Conservation (phyloP, 352 stramenopile species). For the Phytophthora vignae region DNA sequence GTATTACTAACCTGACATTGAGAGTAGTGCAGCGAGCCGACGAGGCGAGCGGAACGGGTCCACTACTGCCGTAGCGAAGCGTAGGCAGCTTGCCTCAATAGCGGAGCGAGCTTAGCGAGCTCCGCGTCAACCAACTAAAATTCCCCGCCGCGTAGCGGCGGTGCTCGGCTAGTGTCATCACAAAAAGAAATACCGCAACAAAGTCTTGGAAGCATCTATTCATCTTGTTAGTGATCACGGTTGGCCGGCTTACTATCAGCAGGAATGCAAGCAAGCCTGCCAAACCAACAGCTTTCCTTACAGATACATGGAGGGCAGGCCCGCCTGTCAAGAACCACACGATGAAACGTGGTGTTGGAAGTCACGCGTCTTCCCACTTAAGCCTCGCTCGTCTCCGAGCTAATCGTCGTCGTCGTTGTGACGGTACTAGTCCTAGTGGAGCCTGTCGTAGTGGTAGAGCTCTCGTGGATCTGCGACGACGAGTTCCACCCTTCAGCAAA, state of each 20-base stretch:
- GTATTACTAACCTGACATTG: too few relatives aligned
- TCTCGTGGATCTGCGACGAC: background rate
- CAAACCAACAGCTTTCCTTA: constrained; percentile 25
- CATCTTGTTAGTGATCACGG: constrained; percentile 3
- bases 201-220: constrained; percentile 11
- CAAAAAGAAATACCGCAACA: too few relatives aligned
- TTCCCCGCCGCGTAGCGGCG: too few relatives aligned
- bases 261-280: constrained; percentile 10
- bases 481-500: constrained; percentile 67
- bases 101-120: too few relatives aligned
- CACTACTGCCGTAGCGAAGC: too few relatives aligned
- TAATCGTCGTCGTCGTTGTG: constrained; percentile 21
- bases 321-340: background rate
- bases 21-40: too few relatives aligned
- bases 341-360: background rate
- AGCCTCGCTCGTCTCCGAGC: constrained; percentile 18
- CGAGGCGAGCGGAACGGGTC: too few relatives aligned
- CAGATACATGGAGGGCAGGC: constrained; percentile 20
- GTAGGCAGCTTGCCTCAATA: too few relatives aligned
- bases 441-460: background rate
- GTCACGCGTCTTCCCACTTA: constrained; percentile 7
- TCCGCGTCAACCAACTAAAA: too few relatives aligned
- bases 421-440: background rate
- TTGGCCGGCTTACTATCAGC: constrained; percentile 15
- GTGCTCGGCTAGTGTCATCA: too few relatives aligned